These are phyloP conservation scores for Phytopythium montanum DNA, from an alignment of 352 stramenopile species.

Conservation along the genomic window DNA sequence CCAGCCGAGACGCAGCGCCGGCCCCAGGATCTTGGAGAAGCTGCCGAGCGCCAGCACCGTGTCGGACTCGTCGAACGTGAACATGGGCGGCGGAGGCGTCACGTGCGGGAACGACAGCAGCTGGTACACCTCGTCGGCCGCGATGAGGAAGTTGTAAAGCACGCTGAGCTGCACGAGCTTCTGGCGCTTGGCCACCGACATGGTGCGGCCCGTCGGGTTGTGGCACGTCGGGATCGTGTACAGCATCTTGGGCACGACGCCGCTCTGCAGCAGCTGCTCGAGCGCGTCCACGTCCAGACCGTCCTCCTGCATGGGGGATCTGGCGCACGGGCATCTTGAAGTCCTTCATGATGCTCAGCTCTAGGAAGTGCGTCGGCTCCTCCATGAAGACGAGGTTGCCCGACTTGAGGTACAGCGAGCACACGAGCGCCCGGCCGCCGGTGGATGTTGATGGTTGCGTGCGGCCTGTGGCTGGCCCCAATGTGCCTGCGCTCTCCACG, in stretches of 20 bases:
- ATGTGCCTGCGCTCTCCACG: too few relatives aligned
- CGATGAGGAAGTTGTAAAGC: slow-evolving; percentile 88
- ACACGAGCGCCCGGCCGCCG: slow-evolving; percentile 90
- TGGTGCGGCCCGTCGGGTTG: slow-evolving; percentile 91
- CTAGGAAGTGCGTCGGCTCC: slow-evolving; percentile 93
- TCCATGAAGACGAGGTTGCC: slow-evolving; percentile 93
- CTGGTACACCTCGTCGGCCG: slow-evolving; percentile 95
- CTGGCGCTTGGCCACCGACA: slow-evolving; percentile 82
- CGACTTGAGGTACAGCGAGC: slow-evolving; percentile 79
- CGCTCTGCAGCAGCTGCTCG: slow-evolving; percentile 70
- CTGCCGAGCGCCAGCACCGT: slow-evolving; percentile 88
- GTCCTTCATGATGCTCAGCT: slow-evolving; percentile 92
- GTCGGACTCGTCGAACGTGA: slow-evolving; percentile 78
- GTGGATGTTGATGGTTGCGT: too few relatives aligned
- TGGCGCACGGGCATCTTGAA: slow-evolving; percentile 90
- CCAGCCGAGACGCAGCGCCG: slow-evolving; percentile 89
- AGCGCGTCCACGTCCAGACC: slow-evolving; percentile 84
- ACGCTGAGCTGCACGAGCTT: slow-evolving; percentile 87
- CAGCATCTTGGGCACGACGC: slow-evolving; percentile 88
- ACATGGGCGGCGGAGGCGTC: slow-evolving; percentile 78
- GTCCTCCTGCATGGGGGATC: slow-evolving; percentile 90
- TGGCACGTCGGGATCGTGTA: slow-evolving; percentile 95
- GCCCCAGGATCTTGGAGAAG: slow-evolving; percentile 95
- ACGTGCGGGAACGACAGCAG: slow-evolving; percentile 90
- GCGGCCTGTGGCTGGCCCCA: too few relatives aligned